Evolutionary conservation across 1,284 basidiomycete species (phyloP).

Genomic region (Fomitopsis betulina): DNA sequence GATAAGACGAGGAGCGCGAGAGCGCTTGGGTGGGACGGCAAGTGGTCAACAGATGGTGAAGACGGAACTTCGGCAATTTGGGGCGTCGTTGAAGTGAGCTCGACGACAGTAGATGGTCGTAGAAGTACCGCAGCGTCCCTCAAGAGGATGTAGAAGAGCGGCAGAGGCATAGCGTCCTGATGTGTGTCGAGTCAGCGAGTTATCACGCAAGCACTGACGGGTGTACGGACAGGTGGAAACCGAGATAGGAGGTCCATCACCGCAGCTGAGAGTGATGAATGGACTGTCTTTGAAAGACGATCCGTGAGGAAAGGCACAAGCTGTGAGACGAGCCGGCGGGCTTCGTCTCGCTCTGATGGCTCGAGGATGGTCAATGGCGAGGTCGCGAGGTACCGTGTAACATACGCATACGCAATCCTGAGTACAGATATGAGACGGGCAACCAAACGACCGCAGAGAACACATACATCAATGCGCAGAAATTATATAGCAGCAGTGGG

Average conservation of each 20-base stretch:
- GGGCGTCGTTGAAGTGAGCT: constrained; percentile 20
- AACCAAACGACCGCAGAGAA: background rate
- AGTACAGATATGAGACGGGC: background rate
- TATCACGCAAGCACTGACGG: background rate
- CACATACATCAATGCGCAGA: constrained; percentile 61
- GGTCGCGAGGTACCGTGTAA: constrained; percentile 51
- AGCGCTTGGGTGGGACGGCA: constrained; percentile 33
- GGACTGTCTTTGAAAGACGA: constrained; percentile 45
- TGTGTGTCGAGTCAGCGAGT: constrained; percentile 7
- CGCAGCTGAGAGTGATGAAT: constrained; percentile 43
- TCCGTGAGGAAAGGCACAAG: constrained; percentile 61
- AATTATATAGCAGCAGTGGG: constrained; percentile 57
- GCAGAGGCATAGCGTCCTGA: constrained; percentile 42
- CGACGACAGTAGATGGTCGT: constrained; percentile 40
- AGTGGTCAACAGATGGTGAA: constrained; percentile 13
- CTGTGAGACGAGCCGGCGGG: constrained; percentile 41
- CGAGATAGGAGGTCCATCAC: constrained; percentile 61
- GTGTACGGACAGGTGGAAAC: constrained; percentile 42
- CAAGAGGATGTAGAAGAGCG: constrained; percentile 47
- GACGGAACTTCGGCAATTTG: constrained; percentile 2
- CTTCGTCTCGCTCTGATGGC: constrained; percentile 40
- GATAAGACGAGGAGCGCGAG: constrained; percentile 46
- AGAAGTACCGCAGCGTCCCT: constrained; percentile 48
- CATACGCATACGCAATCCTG: constrained; percentile 65
- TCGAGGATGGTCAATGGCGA: constrained; percentile 47